Conservation (phyloP, 2,329 filamentous ascomycete species). For the Fonsecaea erecta region DNA sequence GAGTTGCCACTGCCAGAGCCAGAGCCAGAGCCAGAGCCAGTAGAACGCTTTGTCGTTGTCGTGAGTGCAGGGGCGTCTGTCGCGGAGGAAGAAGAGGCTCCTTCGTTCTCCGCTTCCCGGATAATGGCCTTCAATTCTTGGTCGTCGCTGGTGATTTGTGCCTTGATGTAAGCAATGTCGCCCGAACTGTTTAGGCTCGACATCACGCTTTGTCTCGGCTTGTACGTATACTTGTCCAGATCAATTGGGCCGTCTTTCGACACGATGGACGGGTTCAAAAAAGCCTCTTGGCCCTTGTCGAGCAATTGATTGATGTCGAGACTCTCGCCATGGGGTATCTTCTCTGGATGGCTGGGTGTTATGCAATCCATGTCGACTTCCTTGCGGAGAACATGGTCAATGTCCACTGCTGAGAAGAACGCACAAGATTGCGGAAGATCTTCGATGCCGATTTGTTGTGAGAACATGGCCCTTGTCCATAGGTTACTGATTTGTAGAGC, state of each 20-base stretch:
- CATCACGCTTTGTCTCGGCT: constrained; percentile 78
- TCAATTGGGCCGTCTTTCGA: constrained; percentile 55
- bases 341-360: constrained; percentile 79
- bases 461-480: constrained; percentile 97
- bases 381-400: constrained; percentile 93
- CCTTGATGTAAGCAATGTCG: constrained; percentile 71
- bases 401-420: constrained; percentile 93
- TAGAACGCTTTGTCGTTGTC: constrained; percentile 1
- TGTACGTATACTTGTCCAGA: constrained; percentile 69
- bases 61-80: constrained; percentile 10
- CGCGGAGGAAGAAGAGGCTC: constrained; percentile 11
- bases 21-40: constrained; percentile 2
- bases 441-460: constrained; percentile 93
- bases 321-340: constrained; percentile 83
- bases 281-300: constrained; percentile 69
- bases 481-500: constrained; percentile 91
- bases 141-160: constrained; percentile 79
- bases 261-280: constrained; percentile 67
- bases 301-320: constrained; percentile 82
- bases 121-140: constrained; percentile 75
- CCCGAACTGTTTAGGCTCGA: constrained; percentile 58
- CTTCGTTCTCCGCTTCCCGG: constrained; percentile 59
- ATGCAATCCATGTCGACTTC: constrained; percentile 98
- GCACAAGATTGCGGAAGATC: constrained; percentile 93
- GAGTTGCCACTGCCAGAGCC: constrained; percentile 25